Conservation (phyloP, 2,329 filamentous ascomycete species). For the Clarireedia hainanense region DNA sequence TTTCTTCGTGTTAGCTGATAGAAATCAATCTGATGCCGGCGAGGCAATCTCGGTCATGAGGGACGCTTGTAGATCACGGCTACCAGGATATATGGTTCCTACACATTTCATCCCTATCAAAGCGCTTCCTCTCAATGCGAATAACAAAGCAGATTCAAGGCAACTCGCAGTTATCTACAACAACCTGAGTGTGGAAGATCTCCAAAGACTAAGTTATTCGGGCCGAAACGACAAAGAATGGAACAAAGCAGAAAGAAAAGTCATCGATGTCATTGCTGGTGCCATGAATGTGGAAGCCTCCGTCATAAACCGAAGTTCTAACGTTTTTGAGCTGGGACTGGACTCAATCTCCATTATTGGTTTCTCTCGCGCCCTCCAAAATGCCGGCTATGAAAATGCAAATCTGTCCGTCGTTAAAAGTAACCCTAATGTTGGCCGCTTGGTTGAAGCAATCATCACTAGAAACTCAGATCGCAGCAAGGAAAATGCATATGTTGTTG, state of each 20-base stretch:
- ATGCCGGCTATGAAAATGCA: constrained; percentile 50
- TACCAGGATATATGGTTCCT: constrained; percentile 87
- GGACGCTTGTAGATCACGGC: constrained; percentile 56
- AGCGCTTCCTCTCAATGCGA: constrained; percentile 70
- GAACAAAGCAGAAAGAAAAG: constrained; percentile 34
- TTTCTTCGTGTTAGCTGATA: constrained; percentile 49
- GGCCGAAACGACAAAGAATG: constrained; percentile 26
- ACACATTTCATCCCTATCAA: constrained; percentile 70
- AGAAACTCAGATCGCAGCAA: constrained; percentile 1
- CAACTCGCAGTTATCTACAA: constrained; percentile 59
- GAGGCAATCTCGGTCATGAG: constrained; percentile 41
- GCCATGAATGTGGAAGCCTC: constrained; percentile 31
- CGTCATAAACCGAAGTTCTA: constrained; percentile 45
- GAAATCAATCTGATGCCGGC: constrained; percentile 25
- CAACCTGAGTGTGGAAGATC: constrained; percentile 45
- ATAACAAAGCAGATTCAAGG: constrained; percentile 82
- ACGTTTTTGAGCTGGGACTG: constrained; percentile 77
- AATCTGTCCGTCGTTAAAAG: constrained; percentile 62
- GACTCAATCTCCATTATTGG: constrained; percentile 80
- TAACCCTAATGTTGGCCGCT: constrained; percentile 43
- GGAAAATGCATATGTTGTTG: constrained; percentile 23
- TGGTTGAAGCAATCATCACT: constrained; percentile 30
- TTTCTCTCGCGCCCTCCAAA: constrained; percentile 57
- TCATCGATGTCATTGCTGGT: constrained; percentile 47
- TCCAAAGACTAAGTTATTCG: constrained; percentile 47